Conservation (phyloP, 352 stramenopile species). For the Phytophthora citrophthora region DNA sequence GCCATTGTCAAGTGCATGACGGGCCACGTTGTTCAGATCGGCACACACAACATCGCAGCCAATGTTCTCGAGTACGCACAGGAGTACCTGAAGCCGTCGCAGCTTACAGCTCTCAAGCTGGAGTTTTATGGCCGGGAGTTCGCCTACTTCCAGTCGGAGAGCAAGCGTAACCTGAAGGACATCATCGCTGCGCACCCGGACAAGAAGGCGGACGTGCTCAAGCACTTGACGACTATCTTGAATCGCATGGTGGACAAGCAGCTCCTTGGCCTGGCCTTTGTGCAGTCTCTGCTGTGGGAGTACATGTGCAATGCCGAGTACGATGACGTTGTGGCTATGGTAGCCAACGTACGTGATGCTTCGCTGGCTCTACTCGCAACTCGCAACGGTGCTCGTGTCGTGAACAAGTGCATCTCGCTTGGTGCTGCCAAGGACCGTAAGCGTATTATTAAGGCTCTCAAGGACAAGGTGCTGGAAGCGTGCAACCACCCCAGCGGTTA, state of each 20-base stretch:
- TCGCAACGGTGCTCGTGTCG: constrained; percentile 85
- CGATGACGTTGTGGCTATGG: constrained; percentile 84
- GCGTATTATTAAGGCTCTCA: constrained; percentile 91
- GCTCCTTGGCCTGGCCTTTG: constrained; percentile 86
- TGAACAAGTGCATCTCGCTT: constrained; percentile 87
- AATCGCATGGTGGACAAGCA: constrained; percentile 92
- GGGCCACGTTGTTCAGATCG: constrained; percentile 92
- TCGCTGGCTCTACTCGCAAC: constrained; percentile 87
- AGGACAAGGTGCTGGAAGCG: constrained; percentile 90
- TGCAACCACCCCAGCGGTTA: constrained; percentile 92
- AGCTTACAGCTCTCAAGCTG: constrained; percentile 86
- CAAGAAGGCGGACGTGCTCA: constrained; percentile 81
- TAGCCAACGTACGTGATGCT: constrained; percentile 86
- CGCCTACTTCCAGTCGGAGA: constrained; percentile 85
- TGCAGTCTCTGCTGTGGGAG: constrained; percentile 91
- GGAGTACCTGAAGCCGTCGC: constrained; percentile 87
- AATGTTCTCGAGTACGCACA: constrained; percentile 93
- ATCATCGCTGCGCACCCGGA: constrained; percentile 69
- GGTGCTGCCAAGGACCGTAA: constrained; percentile 91
- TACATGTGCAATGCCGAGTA: constrained; percentile 86
- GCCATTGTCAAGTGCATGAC: constrained; percentile 92
- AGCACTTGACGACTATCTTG: constrained; percentile 68
- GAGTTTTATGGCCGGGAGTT: constrained; percentile 92
- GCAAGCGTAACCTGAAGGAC: constrained; percentile 82
- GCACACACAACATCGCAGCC: constrained; percentile 94